Evolutionary conservation across 345 rosid genomes (phyloP).

Genomic region (Moricandia arvensis): DNA sequence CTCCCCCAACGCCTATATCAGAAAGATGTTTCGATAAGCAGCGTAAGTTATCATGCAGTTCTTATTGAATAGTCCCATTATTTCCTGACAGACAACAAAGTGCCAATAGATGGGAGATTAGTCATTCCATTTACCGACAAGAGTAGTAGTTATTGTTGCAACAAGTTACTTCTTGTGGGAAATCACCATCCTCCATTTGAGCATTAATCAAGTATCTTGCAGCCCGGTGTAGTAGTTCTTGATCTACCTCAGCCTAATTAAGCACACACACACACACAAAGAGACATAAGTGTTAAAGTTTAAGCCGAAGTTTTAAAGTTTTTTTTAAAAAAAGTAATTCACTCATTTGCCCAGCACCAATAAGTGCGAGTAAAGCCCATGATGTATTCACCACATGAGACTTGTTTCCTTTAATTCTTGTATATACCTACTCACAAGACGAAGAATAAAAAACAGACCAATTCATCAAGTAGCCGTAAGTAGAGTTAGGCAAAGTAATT

Average conservation of each 20-base stretch:
- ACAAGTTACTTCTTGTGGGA: constrained; percentile 58
- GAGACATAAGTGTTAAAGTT: neutral
- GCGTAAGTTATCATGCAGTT: constrained; percentile 73
- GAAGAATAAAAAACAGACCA: neutral
- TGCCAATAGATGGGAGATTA: neutral
- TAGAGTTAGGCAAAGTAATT: neutral
- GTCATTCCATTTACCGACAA: neutral
- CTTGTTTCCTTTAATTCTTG: constrained; percentile 51
- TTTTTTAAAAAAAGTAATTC: neutral
- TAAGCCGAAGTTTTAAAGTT: neutral
- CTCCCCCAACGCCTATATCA: constrained; percentile 51
- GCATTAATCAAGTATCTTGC: constrained; percentile 58
- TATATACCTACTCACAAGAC: constrained; percentile 43
- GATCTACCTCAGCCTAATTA: constrained; percentile 63
- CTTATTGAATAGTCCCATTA: constrained; percentile 74
- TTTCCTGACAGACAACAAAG: constrained; percentile 45
- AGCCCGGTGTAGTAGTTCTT: constrained; percentile 53
- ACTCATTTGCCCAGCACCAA: constrained; percentile 64
- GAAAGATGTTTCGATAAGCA: constrained; percentile 61
- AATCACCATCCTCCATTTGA: constrained; percentile 72
- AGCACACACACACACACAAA: neutral
- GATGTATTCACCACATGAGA: constrained; percentile 61
- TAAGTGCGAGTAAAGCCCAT: constrained; percentile 66
- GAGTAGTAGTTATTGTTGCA: neutral
- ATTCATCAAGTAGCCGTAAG: neutral